These are phyloP conservation scores for Candida methanosorbosa DNA, from an alignment of 805 yeast species.

Conservation along the genomic window DNA sequence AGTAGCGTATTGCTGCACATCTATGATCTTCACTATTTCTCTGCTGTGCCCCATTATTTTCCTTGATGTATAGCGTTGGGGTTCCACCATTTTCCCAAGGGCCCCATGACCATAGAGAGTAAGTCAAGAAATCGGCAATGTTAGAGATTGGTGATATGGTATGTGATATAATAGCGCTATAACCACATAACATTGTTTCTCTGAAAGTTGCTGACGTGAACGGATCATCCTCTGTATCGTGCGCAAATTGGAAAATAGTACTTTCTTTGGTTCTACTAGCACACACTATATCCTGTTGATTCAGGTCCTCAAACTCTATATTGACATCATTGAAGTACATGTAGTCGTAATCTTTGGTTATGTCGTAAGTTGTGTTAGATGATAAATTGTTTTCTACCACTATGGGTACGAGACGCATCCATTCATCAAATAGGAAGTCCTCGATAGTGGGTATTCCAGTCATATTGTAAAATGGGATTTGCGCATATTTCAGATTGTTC, in stretches of 20 bases:
- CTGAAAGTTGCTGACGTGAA: conserved; percentile 32
- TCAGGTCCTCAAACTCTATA: neutral
- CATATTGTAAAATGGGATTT: no score
- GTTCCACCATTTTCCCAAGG: conserved; percentile 36
- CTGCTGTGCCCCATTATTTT: neutral
- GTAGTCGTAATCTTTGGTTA: conserved; percentile 8
- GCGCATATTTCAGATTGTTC: neutral
- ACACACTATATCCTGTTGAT: neutral
- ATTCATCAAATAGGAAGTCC: conserved; percentile 24
- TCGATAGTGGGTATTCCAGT: conserved; percentile 28
- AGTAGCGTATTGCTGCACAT: conserved; percentile 26
- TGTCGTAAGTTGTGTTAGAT: conserved; percentile 22
- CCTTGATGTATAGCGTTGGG: neutral
- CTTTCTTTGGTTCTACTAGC: conserved; percentile 1
- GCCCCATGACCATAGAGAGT: conserved; percentile 71
- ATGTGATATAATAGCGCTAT: conserved; percentile 52
- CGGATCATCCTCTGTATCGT: conserved; percentile 27
- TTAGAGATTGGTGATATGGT: conserved; percentile 17
- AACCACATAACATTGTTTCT: conserved; percentile 45
- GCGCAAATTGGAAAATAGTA: conserved; percentile 11
- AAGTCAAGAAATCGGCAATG: conserved; percentile 23
- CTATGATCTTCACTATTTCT: conserved; percentile 18
- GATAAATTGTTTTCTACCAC: conserved; percentile 21
- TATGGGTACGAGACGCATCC: conserved; percentile 28
- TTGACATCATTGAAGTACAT: conserved; percentile 1